Percentiles rank a stretch among this genome's conserved stretches.
Conservation (phyloP, 257 asterid species). For the Nicotiana attenuata region DNA sequence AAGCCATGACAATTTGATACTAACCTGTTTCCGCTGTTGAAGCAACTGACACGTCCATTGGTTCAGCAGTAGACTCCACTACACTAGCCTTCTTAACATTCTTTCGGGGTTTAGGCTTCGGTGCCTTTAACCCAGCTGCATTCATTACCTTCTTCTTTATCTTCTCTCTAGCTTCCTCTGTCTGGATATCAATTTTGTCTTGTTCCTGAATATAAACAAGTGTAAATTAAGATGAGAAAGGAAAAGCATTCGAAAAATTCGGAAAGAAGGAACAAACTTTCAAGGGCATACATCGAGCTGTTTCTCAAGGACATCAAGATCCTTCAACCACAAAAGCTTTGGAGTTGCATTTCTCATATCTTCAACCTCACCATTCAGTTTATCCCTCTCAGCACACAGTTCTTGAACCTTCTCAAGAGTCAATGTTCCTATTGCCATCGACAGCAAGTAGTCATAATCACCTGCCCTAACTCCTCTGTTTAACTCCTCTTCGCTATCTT, state of each 20-base stretch:
- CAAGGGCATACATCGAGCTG: slow-evolving; percentile 50
- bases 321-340: slow-evolving; percentile 62
- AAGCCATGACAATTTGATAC: slow-evolving; percentile 9
- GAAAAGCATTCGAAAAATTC: neutral
- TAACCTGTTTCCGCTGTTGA: slow-evolving; percentile 44
- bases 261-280: neutral
- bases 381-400: slow-evolving; percentile 66
- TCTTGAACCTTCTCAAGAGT: slow-evolving; percentile 74
- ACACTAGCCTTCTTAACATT: slow-evolving; percentile 40
- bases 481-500: slow-evolving; percentile 53
- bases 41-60: slow-evolving; percentile 48
- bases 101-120: slow-evolving; percentile 28
- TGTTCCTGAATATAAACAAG: slow-evolving; percentile 40
- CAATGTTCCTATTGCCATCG: slow-evolving; percentile 77
- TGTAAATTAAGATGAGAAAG: neutral
- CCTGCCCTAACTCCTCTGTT: slow-evolving; percentile 49
- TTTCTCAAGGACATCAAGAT: slow-evolving; percentile 68
- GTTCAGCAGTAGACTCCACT: slow-evolving; percentile 41
- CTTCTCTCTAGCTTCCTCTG: slow-evolving; percentile 37
- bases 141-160: slow-evolving; percentile 28
- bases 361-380: slow-evolving; percentile 50
- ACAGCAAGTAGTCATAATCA: slow-evolving; percentile 87
- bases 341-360: slow-evolving; percentile 63
- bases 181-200: slow-evolving; percentile 32
- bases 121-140: slow-evolving; percentile 13